Base-by-base conservation (phyloP, 306 rosid species). In the Styphnolobium japonicum region DNA sequence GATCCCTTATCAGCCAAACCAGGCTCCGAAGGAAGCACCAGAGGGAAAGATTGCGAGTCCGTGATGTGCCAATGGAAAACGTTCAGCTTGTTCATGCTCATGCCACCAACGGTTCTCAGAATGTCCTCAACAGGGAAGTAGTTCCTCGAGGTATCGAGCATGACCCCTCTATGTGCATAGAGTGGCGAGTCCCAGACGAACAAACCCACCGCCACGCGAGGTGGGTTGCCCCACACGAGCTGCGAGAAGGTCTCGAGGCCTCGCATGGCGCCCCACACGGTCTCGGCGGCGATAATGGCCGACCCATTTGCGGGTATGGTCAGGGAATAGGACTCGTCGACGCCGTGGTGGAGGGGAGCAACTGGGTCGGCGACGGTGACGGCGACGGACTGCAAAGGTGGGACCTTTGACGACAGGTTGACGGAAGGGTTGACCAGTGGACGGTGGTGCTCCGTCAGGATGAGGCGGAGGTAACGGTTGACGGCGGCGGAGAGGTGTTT, bases 21-120 rank as follows among this genome's bases (percentile, higher is more conserved):
- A 31, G 98, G 97, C 67, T 94, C 98, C 3, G 92, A 94, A 6
- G 88, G 91, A 29, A 94, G 29, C 36, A 92, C 70, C 66, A 92
- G 37, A 0, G 97, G 97, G 52, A 94, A 94, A 14, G 98, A 94
- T 0, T 92, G 97, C 1, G 97, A 91, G 34, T 94, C 98, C 0
- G 97, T 91, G 9, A 92, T 52, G 56, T 94, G 98, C 98, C 94
- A 94, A 42, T 94, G 97, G 21, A 94, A 90, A 56, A 92, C 97
- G 33, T 94, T 94, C 36, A 94, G 76, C 86, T 92, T 94, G 66
- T 94, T 94, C 86, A 83, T 88, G 61, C 93, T 81, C 93, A 94
- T 88, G 60, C 88, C 90, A n/a, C 60, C 67, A 4, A 94, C 82
- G 0, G 91, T 91, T 82, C 98, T 87, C 80, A 91, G 3, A 14